phyloP scores from a whole-genome alignment of 345 rosid genomes.

The Murraya koenigii region DNA sequence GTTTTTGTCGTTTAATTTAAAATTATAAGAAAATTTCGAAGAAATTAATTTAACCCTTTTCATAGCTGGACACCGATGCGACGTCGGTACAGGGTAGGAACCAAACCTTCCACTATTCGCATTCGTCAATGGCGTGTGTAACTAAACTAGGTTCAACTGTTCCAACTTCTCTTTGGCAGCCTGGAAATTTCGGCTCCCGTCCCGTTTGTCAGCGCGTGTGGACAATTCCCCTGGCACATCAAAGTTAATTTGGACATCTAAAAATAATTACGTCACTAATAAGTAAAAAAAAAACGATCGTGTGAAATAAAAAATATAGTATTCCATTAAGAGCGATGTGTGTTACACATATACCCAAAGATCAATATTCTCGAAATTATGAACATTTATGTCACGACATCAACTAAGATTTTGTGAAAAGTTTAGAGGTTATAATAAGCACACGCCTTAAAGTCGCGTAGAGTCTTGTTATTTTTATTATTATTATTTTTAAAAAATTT shows the following conservation, averaged over 20 bases:
- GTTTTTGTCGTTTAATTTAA: neutral
- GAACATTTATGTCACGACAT: too few species aligned
- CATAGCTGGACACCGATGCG: neutral
- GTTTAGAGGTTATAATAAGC: neutral
- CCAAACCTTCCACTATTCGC: neutral
- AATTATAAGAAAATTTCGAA: neutral
- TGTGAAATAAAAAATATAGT: too few species aligned
- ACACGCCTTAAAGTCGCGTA: conserved; percentile 2
- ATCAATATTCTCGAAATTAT: too few species aligned
- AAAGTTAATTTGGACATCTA: neutral
- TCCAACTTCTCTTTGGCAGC: neutral
- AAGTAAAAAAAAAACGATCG: neutral
- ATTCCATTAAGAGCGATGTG: too few species aligned
- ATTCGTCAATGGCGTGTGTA: neutral
- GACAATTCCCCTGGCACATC: neutral
- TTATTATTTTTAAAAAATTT: too few species aligned
- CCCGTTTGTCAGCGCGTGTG: neutral
- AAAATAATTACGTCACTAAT: neutral
- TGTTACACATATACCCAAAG: too few species aligned
- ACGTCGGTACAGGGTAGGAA: neutral
- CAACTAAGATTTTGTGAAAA: too few species aligned
- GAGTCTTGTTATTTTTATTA: too few species aligned
- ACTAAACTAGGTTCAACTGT: neutral
- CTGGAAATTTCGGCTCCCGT: conserved; percentile 9
- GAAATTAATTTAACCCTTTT: neutral